A percentile compares a stretch with the other conserved stretches of the same genome.
These are phyloP conservation scores for Kappamyces sp. DNA, from an alignment of 192 early-diverging fungal species.

Conservation along the genomic window DNA sequence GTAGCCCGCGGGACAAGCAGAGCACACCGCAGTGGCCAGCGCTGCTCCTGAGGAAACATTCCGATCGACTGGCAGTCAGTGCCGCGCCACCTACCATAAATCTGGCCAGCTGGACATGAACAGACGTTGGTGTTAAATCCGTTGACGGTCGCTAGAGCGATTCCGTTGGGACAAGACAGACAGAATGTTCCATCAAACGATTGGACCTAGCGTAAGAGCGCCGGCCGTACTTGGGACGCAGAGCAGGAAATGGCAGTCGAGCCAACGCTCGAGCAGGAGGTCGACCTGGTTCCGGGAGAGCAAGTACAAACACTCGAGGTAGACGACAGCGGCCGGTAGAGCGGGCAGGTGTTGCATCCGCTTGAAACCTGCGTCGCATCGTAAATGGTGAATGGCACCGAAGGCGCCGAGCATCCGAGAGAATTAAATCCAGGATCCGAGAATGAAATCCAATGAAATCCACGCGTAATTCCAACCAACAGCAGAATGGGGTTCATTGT, in stretches of 20 bases:
- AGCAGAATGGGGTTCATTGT: no score
- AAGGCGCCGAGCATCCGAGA: background rate
- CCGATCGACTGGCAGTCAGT: conserved; percentile 21
- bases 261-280: background rate
- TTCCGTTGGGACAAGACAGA: conserved; percentile 18
- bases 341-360: conserved; percentile 16
- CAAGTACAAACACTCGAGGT: background rate
- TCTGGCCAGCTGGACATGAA: conserved; percentile 18
- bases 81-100: conserved; percentile 10
- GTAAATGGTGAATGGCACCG: background rate
- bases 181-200: conserved; percentile 22
- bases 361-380: conserved; percentile 4
- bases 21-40: conserved; percentile 23
- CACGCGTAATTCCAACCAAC: background rate
- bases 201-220: background rate
- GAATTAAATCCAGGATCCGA: conserved; percentile 1
- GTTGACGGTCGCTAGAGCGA: background rate
- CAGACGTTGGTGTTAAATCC: conserved; percentile 7
- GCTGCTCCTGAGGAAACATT: conserved; percentile 9
- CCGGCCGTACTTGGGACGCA: no score
- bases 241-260: background rate
- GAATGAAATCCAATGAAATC: conserved; percentile 5
- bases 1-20: conserved; percentile 19
- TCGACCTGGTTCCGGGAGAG: background rate
- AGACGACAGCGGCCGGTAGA: background rate